These are phyloP conservation scores for Paramecium sonneborni DNA, from an alignment of 73 alveolate genomes.

Conservation along the genomic window DNA sequence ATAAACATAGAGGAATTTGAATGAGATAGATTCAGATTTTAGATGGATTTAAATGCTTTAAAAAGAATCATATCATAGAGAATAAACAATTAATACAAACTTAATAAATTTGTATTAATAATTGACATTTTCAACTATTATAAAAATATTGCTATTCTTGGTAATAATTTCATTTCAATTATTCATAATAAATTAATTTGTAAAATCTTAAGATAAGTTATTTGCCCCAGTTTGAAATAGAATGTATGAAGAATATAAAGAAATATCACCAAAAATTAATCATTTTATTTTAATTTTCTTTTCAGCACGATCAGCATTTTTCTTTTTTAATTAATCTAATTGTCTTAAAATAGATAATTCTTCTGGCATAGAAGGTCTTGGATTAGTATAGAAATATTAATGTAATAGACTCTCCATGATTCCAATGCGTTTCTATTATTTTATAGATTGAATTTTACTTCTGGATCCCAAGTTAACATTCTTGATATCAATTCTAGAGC, in stretches of 20 bases:
- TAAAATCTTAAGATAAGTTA: background rate
- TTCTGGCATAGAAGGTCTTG: slow-evolving; percentile 57
- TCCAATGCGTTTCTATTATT: background rate
- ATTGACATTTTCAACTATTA: background rate
- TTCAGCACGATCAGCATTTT: background rate
- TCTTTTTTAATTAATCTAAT: slow-evolving; percentile 19
- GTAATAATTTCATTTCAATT: background rate
- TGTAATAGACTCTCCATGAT: slow-evolving; percentile 5
- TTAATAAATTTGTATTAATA: background rate
- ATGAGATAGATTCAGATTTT: background rate
- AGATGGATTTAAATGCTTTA: background rate
- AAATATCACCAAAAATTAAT: background rate
- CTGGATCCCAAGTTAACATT: slow-evolving; percentile 69
- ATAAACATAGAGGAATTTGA: too few relatives aligned
- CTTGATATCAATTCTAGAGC: slow-evolving; percentile 40
- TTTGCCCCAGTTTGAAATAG: background rate
- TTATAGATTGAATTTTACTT: background rate
- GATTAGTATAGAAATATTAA: slow-evolving; percentile 8
- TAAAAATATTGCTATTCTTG: too few relatives aligned
- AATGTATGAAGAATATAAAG: background rate
- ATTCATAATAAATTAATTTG: background rate
- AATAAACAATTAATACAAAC: background rate
- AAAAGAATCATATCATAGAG: background rate
- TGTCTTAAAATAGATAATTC: slow-evolving; percentile 18
- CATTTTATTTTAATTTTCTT: slow-evolving; percentile 34